Evolutionary conservation across 495 filamentous ascomycete genomes (phyloP), one percentile per base, ranked within the genome.

Genomic region (Neurospora tetrasperma): DNA sequence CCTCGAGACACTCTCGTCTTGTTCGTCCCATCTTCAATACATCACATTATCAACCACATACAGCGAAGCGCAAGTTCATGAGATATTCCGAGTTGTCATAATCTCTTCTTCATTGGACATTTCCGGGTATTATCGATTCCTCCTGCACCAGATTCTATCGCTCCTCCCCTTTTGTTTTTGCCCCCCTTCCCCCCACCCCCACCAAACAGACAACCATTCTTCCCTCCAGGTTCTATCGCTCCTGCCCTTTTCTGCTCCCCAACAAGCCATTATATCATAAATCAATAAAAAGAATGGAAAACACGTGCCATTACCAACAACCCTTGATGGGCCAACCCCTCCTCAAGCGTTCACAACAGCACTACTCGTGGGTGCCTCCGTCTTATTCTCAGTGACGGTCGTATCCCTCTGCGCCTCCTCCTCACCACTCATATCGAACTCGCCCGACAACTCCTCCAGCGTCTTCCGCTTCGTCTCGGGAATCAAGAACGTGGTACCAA

Each of bases 401-500:
- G 27, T 27, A 10, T 66, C 16, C 12, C 14, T 66, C 62, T 43
- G 23, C 14, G 43, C 71, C 39, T 42, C 70, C 20, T 66, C 69
- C 71, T 75, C 71, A 9, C 46, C 74, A 9, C 41, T 39, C 38
- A 42, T 18, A 46, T 80, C 80, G 46, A 81, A 80, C 71, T 89
- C 88, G 11, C 86, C 88, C 11, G 86, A 79, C 70, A 90, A 81
- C 76, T 88, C 84, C 78, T 90, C 88, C 35, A 90, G 81, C 4
- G 88, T 93, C 84, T 88, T 88, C 35, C 91, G 82, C 86, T 92
- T 92, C 9, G 92, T 94, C 85, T 94, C 92, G 0, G 88, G 88
- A 71, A 95, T 92, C 72, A 92, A 78, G 39, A 90, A 74, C 0
- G 90, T 88, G 5, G 90, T 90, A 74, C 91, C 85, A 73, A 88